Evolutionary conservation across 345 rosid genomes (phyloP).

Genomic region (Erodium maritimum): DNA sequence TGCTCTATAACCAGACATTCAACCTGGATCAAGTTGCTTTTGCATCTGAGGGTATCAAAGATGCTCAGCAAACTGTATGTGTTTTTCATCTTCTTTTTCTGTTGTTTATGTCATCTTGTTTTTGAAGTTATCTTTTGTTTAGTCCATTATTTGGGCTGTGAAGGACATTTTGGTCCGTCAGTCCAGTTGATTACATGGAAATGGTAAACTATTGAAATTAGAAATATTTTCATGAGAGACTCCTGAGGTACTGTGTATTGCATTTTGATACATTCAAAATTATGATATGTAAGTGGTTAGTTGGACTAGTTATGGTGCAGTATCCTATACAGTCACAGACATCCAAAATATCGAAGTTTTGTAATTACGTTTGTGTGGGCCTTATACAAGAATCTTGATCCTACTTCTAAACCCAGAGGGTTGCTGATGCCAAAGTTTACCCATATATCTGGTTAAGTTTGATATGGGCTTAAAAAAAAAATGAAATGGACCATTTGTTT

Average conservation of each 20-base stretch:
- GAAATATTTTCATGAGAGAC: too few species aligned
- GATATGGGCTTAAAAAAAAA: not conserved
- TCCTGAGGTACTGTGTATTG: too few species aligned
- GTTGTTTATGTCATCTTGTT: not conserved
- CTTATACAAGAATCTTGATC: too few species aligned
- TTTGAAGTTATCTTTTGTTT: too few species aligned
- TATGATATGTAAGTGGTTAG: too few species aligned
- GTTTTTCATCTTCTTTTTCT: not conserved
- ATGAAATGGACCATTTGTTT: slow-evolving; percentile 19
- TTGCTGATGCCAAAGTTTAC: not conserved
- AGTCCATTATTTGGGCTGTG: not conserved
- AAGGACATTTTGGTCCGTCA: not conserved
- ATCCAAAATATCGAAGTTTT: too few species aligned
- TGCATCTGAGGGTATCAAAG: slow-evolving; percentile 96
- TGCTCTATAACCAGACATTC: slow-evolving; percentile 91
- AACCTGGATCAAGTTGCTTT: slow-evolving; percentile 99
- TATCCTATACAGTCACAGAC: too few species aligned
- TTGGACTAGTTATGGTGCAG: too few species aligned
- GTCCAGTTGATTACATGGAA: not conserved
- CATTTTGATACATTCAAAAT: too few species aligned
- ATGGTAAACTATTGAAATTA: too few species aligned
- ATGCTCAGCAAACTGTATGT: slow-evolving; percentile 96
- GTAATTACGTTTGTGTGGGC: too few species aligned
- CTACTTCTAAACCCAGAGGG: not conserved
- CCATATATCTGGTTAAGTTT: not conserved